phyloP scores from a whole-genome alignment of 768 basidiomycete genomes.

The Tulasnella sp. region DNA sequence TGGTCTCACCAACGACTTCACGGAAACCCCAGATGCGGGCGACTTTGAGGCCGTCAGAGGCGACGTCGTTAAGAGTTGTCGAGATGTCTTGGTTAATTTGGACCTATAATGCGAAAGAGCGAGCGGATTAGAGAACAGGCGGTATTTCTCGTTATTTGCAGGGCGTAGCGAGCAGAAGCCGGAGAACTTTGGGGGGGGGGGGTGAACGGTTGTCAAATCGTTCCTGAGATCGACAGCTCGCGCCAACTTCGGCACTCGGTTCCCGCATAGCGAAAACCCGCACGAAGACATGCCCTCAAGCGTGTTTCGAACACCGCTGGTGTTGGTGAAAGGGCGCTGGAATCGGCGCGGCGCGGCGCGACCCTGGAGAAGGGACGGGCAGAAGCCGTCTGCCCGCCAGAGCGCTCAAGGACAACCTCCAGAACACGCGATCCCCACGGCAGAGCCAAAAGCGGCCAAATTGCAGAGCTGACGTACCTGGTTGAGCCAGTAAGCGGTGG shows the following conservation, averaged over 20 bases:
- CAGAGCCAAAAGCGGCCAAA: not conserved
- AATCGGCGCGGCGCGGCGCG: not conserved
- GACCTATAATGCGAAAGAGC: not conserved
- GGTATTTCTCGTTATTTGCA: not conserved
- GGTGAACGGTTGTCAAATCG: too few species aligned
- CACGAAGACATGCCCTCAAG: not conserved
- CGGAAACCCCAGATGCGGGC: conserved; percentile 34
- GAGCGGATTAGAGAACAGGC: not conserved
- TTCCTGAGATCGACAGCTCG: not conserved
- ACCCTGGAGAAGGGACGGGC: too few species aligned
- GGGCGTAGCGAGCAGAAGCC: not conserved
- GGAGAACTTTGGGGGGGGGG: not conserved
- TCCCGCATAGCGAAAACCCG: too few species aligned
- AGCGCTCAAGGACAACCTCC: too few species aligned
- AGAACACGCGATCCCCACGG: too few species aligned
- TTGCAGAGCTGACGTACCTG: conserved; percentile 25
- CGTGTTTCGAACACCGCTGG: not conserved
- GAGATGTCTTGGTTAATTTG: conserved; percentile 29
- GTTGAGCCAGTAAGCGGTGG: conserved; percentile 34
- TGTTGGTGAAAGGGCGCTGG: not conserved
- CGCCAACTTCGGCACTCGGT: not conserved
- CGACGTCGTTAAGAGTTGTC: conserved; percentile 27
- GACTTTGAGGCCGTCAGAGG: conserved; percentile 17
- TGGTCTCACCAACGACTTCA: conserved; percentile 23
- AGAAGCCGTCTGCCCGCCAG: too few species aligned